Conservation (phyloP, 495 filamentous ascomycete genomes). For the Tuber borchii region DNA sequence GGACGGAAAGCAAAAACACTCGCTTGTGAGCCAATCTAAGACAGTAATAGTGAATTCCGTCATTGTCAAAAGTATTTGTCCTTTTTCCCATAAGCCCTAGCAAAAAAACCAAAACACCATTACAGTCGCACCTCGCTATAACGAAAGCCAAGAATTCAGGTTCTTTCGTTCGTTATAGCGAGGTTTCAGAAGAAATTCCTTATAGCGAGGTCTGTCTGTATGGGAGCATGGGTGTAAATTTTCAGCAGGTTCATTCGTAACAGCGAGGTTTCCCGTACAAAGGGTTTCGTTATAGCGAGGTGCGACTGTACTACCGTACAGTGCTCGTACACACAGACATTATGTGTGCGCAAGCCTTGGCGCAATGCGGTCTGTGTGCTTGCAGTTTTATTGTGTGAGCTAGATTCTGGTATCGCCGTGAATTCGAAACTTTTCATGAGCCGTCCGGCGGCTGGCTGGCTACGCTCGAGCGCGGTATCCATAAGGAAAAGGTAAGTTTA, state of each 20-base stretch:
- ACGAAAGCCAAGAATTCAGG: no score
- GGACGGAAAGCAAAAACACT: conserved; percentile 1
- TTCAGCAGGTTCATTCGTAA: no score
- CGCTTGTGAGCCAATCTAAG: conserved; percentile 3
- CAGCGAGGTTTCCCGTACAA: no score
- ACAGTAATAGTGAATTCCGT: conserved; percentile 1
- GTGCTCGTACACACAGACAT: background rate
- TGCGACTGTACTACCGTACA: background rate
- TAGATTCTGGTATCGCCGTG: background rate
- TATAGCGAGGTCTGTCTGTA: no score
- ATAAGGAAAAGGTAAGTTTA: no score
- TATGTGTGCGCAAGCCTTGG: conserved; percentile 1
- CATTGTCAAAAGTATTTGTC: background rate
- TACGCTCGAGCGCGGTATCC: background rate
- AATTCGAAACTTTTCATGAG: background rate
- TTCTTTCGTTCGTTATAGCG: no score
- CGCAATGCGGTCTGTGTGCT: conserved; percentile 2
- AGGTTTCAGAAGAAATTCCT: no score
- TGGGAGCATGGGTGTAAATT: no score
- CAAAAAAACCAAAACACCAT: background rate
- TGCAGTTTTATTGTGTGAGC: background rate
- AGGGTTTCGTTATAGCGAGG: no score
- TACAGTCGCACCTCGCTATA: no score
- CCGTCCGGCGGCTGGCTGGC: background rate
- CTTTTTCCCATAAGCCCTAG: background rate